A percentile compares a stretch with the other conserved stretches of the same genome.
phyloP scores from a whole-genome alignment of 495 filamentous ascomycete species.

The Aspergillus leporis region DNA sequence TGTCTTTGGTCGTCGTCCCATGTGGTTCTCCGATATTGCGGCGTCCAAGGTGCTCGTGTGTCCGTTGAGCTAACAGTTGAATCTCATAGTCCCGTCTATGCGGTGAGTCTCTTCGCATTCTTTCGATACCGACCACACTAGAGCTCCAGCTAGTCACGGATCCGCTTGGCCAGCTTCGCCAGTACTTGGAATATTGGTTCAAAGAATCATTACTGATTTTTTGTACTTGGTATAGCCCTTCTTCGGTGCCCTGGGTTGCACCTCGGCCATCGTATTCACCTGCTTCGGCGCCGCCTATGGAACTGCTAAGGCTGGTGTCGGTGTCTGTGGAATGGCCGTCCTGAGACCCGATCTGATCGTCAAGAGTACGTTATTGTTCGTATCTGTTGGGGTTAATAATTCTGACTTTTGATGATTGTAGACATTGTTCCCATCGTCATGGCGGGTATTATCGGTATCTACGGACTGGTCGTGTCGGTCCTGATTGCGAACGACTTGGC shows the following conservation, averaged over 20 bases:
- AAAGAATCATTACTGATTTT: slow-evolving; percentile 4
- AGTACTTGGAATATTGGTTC: slow-evolving; percentile 1
- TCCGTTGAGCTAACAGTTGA: slow-evolving; percentile 40
- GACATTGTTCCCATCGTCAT: slow-evolving; percentile 99
- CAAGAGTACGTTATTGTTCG: slow-evolving; percentile 73
- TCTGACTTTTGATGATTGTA: slow-evolving; percentile 39
- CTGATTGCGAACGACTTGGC: slow-evolving; percentile 89
- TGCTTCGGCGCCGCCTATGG: slow-evolving; percentile 98
- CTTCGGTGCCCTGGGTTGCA: slow-evolving; percentile 99
- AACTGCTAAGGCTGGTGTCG: slow-evolving; percentile 98
- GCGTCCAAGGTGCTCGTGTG: slow-evolving; percentile 10
- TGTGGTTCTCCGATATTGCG: slow-evolving; percentile 5
- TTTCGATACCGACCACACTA: slow-evolving; percentile 1
- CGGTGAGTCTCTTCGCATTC: slow-evolving; percentile 67
- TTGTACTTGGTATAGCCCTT: slow-evolving; percentile 69
- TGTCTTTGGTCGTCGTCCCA: slow-evolving; percentile 26
- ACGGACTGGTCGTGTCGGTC: slow-evolving; percentile 98
- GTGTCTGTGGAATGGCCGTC: slow-evolving; percentile 98
- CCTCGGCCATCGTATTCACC: slow-evolving; percentile 97
- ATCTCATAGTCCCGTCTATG: slow-evolving; percentile 85
- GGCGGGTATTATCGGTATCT: slow-evolving; percentile 99
- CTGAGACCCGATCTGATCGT: slow-evolving; percentile 97
- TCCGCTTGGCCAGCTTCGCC: slow-evolving; percentile 32
- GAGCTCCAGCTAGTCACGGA: slow-evolving; percentile 10
- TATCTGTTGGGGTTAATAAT: neutral